Conservation (phyloP, 306 rosid species). For the Trichosanthes cucumerina region DNA sequence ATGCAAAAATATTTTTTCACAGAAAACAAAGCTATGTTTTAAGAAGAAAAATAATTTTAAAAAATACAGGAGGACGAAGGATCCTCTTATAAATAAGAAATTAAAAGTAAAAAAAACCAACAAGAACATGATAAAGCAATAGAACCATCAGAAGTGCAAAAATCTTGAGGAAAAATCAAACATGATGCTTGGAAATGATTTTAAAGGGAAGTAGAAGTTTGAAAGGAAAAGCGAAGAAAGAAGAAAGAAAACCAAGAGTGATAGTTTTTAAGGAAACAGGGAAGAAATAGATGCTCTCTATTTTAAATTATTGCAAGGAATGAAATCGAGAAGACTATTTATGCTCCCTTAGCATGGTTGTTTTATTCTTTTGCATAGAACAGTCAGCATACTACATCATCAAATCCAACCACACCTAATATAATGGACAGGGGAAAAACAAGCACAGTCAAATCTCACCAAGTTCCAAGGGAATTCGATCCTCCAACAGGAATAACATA, state of each 20-base stretch:
- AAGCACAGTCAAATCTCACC: constrained; percentile 39
- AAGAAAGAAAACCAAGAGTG: neutral
- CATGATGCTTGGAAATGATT: neutral
- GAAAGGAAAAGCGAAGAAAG: neutral
- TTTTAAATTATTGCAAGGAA: neutral
- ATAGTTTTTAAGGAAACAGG: neutral
- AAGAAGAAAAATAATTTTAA: neutral
- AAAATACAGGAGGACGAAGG: neutral
- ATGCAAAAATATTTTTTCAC: neutral
- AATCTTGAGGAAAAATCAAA: neutral
- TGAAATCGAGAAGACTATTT: neutral
- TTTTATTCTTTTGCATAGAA: neutral
- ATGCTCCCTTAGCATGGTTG: neutral
- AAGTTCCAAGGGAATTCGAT: constrained; percentile 82
- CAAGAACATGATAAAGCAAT: neutral
- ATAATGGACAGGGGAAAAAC: neutral
- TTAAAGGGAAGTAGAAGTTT: neutral
- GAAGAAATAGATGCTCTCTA: neutral
- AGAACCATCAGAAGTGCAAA: neutral
- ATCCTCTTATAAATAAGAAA: neutral
- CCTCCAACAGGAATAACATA: constrained; percentile 92
- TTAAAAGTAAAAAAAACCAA: neutral
- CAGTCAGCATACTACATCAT: neutral
- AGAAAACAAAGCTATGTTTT: neutral
- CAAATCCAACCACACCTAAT: neutral